These are phyloP conservation scores for Gardenia jasminoides DNA, from an alignment of 257 asterid species.

Conservation along the genomic window DNA sequence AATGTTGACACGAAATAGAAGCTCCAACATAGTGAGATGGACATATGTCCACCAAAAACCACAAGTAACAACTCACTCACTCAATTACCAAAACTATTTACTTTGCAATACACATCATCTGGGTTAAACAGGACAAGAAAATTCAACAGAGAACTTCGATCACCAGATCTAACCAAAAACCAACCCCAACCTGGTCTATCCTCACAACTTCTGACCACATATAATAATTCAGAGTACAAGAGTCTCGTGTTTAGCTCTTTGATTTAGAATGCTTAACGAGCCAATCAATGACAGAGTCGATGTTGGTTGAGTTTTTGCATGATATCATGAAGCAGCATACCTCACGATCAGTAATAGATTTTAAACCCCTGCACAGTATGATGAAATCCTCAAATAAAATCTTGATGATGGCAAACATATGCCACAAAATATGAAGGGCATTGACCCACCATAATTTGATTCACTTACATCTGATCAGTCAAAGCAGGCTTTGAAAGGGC, in stretches of 20 bases:
- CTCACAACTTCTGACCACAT: constrained; percentile 5
- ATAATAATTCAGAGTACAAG: constrained; percentile 3
- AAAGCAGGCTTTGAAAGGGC: constrained; percentile 74
- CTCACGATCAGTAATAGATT: constrained; percentile 80
- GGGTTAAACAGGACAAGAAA: not conserved
- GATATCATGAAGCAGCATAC: constrained; percentile 99
- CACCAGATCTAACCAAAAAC: constrained; percentile 16
- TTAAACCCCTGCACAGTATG: constrained; percentile 66
- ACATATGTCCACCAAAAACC: not conserved
- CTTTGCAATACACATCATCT: constrained; percentile 12
- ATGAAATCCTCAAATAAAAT: not conserved
- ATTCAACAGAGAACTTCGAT: constrained; percentile 13
- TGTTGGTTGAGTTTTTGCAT: constrained; percentile 92
- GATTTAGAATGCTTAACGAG: constrained; percentile 92
- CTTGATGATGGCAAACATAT: not conserved
- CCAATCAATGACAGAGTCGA: constrained; percentile 96
- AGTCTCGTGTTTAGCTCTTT: constrained; percentile 51
- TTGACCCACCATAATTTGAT: not conserved
- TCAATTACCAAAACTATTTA: constrained; percentile 22
- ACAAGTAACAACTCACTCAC: constrained; percentile 21
- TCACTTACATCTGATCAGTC: constrained; percentile 84
- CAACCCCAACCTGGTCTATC: constrained; percentile 9
- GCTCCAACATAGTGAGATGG: not conserved
- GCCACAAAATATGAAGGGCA: not conserved
- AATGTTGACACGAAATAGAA: not conserved